These are phyloP conservation scores for Wallacemonas sp. DNA, from an alignment of 208 protist species.

Conservation along the genomic window DNA sequence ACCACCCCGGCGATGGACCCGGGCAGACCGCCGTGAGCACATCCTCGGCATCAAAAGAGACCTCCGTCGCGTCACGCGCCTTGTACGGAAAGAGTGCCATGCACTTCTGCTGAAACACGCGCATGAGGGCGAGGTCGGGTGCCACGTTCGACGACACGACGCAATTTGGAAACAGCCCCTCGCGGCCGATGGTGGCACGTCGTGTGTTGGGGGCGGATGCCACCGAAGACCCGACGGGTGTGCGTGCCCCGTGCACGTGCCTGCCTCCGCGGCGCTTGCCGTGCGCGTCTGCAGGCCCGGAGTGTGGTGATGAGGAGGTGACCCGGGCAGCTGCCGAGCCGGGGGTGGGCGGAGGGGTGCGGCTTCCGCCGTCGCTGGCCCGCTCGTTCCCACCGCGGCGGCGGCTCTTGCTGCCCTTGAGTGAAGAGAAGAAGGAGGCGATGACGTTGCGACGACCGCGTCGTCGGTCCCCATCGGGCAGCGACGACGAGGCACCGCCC, in stretches of 20 bases:
- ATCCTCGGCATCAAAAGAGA: constrained; percentile 52
- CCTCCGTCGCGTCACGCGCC: constrained; percentile 28
- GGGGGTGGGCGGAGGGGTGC: too few species aligned
- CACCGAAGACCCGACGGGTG: too few species aligned
- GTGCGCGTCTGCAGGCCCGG: too few species aligned
- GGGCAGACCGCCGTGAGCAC: constrained; percentile 51
- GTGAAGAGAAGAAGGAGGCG: not conserved
- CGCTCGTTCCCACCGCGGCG: not conserved
- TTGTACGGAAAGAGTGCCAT: constrained; percentile 63
- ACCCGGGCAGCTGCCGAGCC: too few species aligned
- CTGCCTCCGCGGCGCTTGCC: too few species aligned
- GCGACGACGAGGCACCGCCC: too few species aligned
- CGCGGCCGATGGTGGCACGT: not conserved
- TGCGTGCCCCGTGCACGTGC: too few species aligned
- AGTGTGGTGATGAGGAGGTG: too few species aligned
- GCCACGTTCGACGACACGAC: constrained; percentile 54
- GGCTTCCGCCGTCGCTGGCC: too few species aligned
- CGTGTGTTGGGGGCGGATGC: too few species aligned
- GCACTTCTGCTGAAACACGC: constrained; percentile 38
- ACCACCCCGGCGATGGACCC: constrained; percentile 60
- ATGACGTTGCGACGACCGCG: not conserved
- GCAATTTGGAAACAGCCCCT: constrained; percentile 60
- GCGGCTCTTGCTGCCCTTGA: not conserved
- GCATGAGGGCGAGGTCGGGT: not conserved
- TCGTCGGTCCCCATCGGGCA: too few species aligned